Conservation (phyloP, 352 stramenopile genomes). For the Phytopythium ostracodes region DNA sequence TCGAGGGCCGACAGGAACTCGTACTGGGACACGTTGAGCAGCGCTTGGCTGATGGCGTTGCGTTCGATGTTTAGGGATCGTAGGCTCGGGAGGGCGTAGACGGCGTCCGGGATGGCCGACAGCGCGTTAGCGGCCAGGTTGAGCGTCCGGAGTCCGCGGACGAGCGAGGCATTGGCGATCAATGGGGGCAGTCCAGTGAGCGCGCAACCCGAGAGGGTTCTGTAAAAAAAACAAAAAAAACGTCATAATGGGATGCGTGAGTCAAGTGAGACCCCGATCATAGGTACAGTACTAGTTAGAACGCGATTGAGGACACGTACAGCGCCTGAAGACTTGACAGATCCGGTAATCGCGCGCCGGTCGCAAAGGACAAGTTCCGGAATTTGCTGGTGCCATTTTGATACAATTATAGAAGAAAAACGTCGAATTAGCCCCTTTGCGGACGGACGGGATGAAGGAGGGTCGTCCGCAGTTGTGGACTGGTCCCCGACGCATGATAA, state of each 20-base stretch:
- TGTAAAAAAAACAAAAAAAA: neutral
- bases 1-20: slow-evolving; percentile 2
- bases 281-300: no score
- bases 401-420: neutral
- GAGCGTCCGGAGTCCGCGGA: neutral
- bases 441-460: neutral
- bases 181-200: neutral
- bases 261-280: neutral
- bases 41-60: neutral
- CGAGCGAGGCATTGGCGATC: neutral
- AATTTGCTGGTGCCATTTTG: neutral
- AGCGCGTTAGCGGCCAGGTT: neutral
- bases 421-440: neutral
- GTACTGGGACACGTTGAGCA: neutral
- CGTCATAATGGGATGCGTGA: neutral
- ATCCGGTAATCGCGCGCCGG: neutral
- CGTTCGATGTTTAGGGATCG: neutral
- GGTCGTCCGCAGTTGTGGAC: neutral
- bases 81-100: neutral
- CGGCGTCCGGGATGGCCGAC: neutral
- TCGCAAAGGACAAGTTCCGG: neutral
- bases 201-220: neutral
- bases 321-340: neutral
- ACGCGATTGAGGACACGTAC: neutral
- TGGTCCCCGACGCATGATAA: neutral